Evolutionary conservation across 2,329 filamentous ascomycete genomes (phyloP), one percentile per base, ranked within the genome.

Genomic region (Ascochyta fabae): DNA sequence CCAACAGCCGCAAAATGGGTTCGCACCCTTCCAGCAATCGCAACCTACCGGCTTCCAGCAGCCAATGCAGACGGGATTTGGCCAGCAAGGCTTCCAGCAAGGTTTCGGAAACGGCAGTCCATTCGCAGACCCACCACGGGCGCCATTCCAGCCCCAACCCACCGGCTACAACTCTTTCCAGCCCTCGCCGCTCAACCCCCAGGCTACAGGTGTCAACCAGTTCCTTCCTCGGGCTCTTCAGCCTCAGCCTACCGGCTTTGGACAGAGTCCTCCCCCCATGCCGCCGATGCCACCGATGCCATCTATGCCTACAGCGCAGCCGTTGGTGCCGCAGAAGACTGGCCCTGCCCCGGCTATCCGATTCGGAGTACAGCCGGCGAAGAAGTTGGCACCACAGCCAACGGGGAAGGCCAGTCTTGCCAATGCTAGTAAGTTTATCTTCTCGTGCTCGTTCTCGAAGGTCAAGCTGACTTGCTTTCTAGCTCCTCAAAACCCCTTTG

Each of bases 371-470:
- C 83, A 85, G 53, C 80, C 82, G 26, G 80, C 86, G 27, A 92
- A 92, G 77, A 95, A 90, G 75, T 79, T 98, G 67, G 83, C 85
- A 58, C 87, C 93, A 27, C 95, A 98, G 79, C 84, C 92, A 26
- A 99, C 95, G 6, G 95, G 95, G 61, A 87, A 90, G 80, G 95
- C 95, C 53, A 97, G 98, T 75, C 83, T 99, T 65, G 84, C 90
- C 48, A 91, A 96, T 86, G 95, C 95, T 71, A 99, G 94, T 98
- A 88, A 89, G 94, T 93, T 24, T 35, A 26, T 52, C 27, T 36
- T 16, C 9, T 19, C 48, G 26, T 13, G n/a, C 4, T 19, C 22
- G 55, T 13, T 16, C n/a, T 45, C 31, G 12, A 49, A 15, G 47
- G 10, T 6, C 24, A 29, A 53, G 26, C 57, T 60, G 59, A 65